Base-by-base conservation (phyloP, 345 rosid genomes). In the Leavenworthia alabamica region DNA sequence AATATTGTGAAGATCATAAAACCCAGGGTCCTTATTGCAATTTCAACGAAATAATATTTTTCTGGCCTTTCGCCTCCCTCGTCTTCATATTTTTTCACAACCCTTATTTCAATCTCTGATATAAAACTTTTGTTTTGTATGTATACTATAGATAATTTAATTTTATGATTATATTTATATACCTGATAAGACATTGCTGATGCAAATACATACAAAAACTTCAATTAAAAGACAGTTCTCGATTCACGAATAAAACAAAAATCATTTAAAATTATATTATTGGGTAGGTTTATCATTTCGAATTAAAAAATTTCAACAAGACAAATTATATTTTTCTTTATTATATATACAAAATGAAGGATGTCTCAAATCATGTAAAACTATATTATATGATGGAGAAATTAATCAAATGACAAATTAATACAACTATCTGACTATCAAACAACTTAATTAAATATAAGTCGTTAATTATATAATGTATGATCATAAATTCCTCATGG, bases 171-270 rank as follows among this genome's bases (percentile, higher is more conserved):
- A 41, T 41, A 26, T 36, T n/a, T 37, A 39, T 50, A 49, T n/a
- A 57, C 23, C 14, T 33, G 8, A 53, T 27, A 36, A 26, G 49
- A 62, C 51, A 47, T 4, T 62, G 74, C 46, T 70, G 70, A 56
- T 70, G 69, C 74, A 56, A 63, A 70, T 70, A 40, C 46, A 41
- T 70, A 70, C 74, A 70, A 70, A 70, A 48, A 31, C 70, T 56
- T 24, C 74, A 63, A 63, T 70, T 48, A 31, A 27, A 62, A 47
- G 41, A 47, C 64, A 70, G 32, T 47, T 68, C 69, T 62, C 68
- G 69, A 56, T 39, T 56, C 63, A 20, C 24, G 43, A 31, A 62
- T 70, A 70, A 46, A 14, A 46, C 35, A 53, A 70, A 70, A 70
- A 69, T 33, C 12, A 62, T 20, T 24, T 45, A 22, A 48, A 53